phyloP scores from a whole-genome alignment of 495 filamentous ascomycete genomes.

The Acidiella bohemica region DNA sequence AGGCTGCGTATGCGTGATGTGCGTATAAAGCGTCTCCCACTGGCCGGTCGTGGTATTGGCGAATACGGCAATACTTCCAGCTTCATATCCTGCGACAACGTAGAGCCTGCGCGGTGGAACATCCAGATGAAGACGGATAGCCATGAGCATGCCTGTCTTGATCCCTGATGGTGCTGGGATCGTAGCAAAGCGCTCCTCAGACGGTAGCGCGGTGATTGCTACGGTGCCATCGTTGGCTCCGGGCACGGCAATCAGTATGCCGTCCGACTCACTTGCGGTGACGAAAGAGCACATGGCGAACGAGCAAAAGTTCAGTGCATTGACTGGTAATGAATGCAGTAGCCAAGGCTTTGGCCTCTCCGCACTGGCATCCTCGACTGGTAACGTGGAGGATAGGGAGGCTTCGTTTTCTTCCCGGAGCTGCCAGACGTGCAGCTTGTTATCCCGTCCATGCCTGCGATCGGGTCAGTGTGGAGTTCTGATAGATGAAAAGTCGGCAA shows the following conservation, averaged over 20 bases:
- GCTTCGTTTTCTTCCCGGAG: constrained; percentile 48
- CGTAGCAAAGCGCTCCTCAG: constrained; percentile 51
- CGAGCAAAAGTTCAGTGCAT: constrained; percentile 90
- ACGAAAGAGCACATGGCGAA: no score
- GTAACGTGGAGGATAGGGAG: constrained; percentile 52
- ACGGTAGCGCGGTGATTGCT: constrained; percentile 77
- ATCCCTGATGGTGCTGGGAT: constrained; percentile 41
- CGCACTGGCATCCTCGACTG: constrained; percentile 44
- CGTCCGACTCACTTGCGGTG: not conserved
- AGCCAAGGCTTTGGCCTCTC: constrained; percentile 59
- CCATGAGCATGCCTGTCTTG: constrained; percentile 86
- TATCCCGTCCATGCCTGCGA: constrained; percentile 74
- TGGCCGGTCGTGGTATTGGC: constrained; percentile 25
- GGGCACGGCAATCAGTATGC: constrained; percentile 24
- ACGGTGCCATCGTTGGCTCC: constrained; percentile 37
- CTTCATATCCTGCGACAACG: constrained; percentile 73
- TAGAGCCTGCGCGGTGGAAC: constrained; percentile 25
- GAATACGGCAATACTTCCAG: constrained; percentile 56
- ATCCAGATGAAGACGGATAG: constrained; percentile 45
- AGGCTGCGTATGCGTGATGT: constrained; percentile 65
- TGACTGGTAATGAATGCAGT: constrained; percentile 68
- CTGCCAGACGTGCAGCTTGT: constrained; percentile 76
- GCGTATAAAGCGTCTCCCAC: constrained; percentile 54
- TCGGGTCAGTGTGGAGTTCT: not conserved
- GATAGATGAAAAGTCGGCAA: constrained; percentile 26